These are phyloP conservation scores for Acanthamoeba quina DNA, from an alignment of 208 protist genomes.

Conservation along the genomic window DNA sequence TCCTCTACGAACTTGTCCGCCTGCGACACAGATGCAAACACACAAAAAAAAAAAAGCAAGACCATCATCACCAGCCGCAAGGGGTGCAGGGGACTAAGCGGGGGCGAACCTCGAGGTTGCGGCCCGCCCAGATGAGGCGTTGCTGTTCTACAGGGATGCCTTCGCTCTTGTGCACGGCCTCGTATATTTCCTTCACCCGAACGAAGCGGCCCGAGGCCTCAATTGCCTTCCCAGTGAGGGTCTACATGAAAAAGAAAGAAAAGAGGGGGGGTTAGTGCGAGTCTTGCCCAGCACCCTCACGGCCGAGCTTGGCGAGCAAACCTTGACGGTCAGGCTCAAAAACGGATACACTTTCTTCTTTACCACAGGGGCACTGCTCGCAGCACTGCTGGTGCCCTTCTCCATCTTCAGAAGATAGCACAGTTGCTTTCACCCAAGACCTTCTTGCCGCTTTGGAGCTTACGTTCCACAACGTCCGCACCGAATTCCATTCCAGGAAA, in stretches of 20 bases:
- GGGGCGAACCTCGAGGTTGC: conserved; percentile 14
- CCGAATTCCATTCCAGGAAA: too few relatives aligned
- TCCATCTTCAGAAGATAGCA: too few relatives aligned
- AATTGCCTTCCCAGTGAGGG: conserved; percentile 23
- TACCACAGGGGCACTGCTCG: too few relatives aligned
- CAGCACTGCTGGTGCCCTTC: too few relatives aligned
- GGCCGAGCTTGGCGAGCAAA: too few relatives aligned
- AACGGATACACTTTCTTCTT: too few relatives aligned
- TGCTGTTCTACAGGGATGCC: neutral
- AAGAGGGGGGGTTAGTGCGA: neutral
- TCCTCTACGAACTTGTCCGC: neutral
- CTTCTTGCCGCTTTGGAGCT: too few relatives aligned
- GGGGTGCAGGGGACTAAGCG: neutral
- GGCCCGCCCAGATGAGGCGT: conserved; percentile 22
- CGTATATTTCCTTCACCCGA: neutral
- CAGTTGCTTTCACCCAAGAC: too few relatives aligned
- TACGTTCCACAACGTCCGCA: too few relatives aligned
- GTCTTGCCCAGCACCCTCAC: neutral
- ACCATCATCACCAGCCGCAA: neutral
- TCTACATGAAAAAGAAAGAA: neutral
- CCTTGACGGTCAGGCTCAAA: too few relatives aligned
- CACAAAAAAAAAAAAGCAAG: conserved; percentile 19
- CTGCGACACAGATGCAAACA: neutral
- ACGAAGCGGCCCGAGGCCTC: neutral
- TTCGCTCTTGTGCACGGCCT: neutral